phyloP scores from a whole-genome alignment of 2,329 filamentous ascomycete genomes.

The Neonectria magnoliae region DNA sequence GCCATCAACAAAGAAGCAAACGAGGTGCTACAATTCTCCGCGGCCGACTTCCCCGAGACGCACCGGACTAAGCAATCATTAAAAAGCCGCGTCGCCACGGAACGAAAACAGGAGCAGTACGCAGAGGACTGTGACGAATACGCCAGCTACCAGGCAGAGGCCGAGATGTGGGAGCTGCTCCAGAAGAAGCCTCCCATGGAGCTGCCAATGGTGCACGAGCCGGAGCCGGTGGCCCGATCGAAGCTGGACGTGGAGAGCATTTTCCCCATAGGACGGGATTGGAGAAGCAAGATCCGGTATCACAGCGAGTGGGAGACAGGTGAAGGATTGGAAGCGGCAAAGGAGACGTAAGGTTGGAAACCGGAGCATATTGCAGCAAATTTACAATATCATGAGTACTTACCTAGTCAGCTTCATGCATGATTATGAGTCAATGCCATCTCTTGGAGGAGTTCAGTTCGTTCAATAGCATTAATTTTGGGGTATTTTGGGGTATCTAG shows the following conservation, averaged over 20 bases:
- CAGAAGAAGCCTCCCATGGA: slow-evolving; percentile 51
- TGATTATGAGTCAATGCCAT: not conserved
- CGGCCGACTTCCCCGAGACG: slow-evolving; percentile 52
- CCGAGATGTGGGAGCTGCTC: slow-evolving; percentile 57
- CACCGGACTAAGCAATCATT: slow-evolving; percentile 50
- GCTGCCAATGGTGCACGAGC: slow-evolving; percentile 44
- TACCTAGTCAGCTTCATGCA: not conserved
- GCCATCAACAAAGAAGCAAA: slow-evolving; percentile 51
- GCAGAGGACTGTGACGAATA: slow-evolving; percentile 56
- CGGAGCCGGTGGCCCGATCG: slow-evolving; percentile 41
- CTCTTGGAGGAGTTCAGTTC: not conserved
- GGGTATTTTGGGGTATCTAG: slow-evolving; percentile 29
- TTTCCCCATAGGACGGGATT: slow-evolving; percentile 50
- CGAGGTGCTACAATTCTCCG: slow-evolving; percentile 56
- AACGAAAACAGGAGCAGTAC: slow-evolving; percentile 55
- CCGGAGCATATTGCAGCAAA: not conserved
- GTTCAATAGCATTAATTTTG: slow-evolving; percentile 3
- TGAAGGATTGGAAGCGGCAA: not conserved
- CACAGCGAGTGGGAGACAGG: slow-evolving; percentile 56
- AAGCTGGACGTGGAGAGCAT: slow-evolving; percentile 49
- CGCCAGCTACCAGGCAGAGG: slow-evolving; percentile 54
- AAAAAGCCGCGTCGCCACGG: slow-evolving; percentile 51
- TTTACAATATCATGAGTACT: not conserved
- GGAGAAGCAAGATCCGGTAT: slow-evolving; percentile 51
- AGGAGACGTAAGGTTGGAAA: not conserved